phyloP scores from a whole-genome alignment of 441 rosid genomes.

The Syzygium syzygioides region DNA sequence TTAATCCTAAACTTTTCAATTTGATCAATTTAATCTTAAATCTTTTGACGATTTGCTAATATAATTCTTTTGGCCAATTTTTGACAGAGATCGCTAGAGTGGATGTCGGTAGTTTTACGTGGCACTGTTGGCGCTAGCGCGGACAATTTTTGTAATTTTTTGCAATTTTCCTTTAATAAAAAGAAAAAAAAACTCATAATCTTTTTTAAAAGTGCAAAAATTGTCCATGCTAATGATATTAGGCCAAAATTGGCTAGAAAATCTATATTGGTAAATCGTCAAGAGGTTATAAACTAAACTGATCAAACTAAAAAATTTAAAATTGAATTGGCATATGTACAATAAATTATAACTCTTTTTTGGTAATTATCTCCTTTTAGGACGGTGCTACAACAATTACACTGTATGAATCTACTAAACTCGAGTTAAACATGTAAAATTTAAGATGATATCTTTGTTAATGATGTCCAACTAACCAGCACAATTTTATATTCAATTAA shows the following conservation, averaged over 20 bases:
- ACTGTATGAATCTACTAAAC: not conserved
- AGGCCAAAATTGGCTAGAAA: accelerated
- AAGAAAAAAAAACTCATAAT: not conserved
- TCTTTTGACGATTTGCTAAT: accelerated
- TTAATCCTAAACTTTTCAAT: accelerated
- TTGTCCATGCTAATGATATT: accelerated
- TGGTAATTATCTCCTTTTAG: not conserved
- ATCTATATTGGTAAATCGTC: not conserved
- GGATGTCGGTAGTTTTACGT: accelerated
- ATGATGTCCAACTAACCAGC: not conserved
- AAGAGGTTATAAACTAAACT: accelerated
- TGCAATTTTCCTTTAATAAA: not conserved
- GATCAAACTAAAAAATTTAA: accelerated
- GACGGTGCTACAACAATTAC: accelerated
- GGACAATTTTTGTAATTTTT: not conserved
- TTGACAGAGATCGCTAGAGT: accelerated
- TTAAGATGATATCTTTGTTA: too few species aligned
- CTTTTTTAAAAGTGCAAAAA: too few species aligned
- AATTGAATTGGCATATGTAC: accelerated
- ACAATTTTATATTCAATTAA: too few species aligned
- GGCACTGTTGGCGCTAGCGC: accelerated
- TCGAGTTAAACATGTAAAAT: too few species aligned
- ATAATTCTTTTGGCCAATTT: accelerated
- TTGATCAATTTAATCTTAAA: not conserved
- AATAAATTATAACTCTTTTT: not conserved